Evolutionary conservation across 2,329 filamentous ascomycete genomes (phyloP), one percentile per base, ranked within the genome.

Genomic region (Chaetomium sp.): DNA sequence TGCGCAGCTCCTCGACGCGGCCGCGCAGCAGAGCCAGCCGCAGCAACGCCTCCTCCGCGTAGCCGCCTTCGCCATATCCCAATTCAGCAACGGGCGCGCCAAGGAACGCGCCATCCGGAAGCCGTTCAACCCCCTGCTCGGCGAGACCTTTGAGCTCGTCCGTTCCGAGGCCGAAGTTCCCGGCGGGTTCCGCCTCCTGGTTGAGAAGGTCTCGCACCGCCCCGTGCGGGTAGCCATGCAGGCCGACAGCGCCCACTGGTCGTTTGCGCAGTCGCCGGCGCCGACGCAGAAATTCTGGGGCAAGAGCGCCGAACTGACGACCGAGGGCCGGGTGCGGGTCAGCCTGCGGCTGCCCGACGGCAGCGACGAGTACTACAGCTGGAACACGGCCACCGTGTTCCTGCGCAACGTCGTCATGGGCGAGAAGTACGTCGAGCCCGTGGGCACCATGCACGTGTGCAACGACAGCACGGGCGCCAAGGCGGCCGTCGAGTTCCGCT

Each of bases 251-350:
- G 84, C 87, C 47, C 82, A 85, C 64, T 99, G 95, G 95, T 92
- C 90, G 2, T 89, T 97, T 67, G 84, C 91, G 0, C 95, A 98
- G 75, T 91, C 90, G 4, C 92, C 95, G 0, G 89, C 90, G 63
- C 95, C 95, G 0, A 90, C 90, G 25, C 94, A 99, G 75, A 98
- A 98, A 75, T 99, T 99, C 80, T 98, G 95, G 95, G 95, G 95
- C 63, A 98, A 98, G 80, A 94, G 90, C 62, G 92, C 92, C 2
- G 95, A 99, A 77, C 87, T 99, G 67, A 95, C 91, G 66, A 98
- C 93, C 0, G 94, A 97, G 62, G 95, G 95, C 2, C 90, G 92
- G 29, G 88, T 92, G 3, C 87, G 93, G 57, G 82, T 97, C 47
- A 87, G 88, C 47, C 80, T 99, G 31, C 88, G 84, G 29, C 75